phyloP scores from a whole-genome alignment of 192 early-diverging fungal species.

The Backusella mclennaniae region DNA sequence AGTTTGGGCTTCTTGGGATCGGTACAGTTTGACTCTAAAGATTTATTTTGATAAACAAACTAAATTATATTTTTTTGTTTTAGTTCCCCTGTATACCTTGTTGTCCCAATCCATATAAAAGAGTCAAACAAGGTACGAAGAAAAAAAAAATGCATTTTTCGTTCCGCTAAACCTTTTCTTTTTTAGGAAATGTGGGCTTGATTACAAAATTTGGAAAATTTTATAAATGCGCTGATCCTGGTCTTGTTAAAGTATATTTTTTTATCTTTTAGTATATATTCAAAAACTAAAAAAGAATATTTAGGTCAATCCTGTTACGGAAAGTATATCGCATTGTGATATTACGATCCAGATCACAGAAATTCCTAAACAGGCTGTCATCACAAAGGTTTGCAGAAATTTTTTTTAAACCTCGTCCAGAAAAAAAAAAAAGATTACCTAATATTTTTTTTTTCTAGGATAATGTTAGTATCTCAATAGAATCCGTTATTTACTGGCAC shows the following conservation, averaged over 20 bases:
- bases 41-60: background rate
- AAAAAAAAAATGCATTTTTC: background rate
- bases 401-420: background rate
- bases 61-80: background rate
- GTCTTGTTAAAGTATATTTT: slow-evolving; percentile 35
- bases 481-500: slow-evolving; percentile 88
- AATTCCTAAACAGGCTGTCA: slow-evolving; percentile 70
- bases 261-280: background rate
- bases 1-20: slow-evolving; percentile 42
- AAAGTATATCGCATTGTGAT: slow-evolving; percentile 44
- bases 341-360: slow-evolving; percentile 64
- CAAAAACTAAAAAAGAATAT: background rate
- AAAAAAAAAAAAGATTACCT: background rate
- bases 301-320: slow-evolving; percentile 46
- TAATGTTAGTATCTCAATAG: slow-evolving; percentile 84
- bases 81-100: slow-evolving; percentile 45
- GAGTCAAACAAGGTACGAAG: slow-evolving; percentile 24
- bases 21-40: slow-evolving; percentile 15
- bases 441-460: slow-evolving; percentile 39
- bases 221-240: slow-evolving; percentile 53
- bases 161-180: background rate
- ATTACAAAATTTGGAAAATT: slow-evolving; percentile 63
- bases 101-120: slow-evolving; percentile 63
- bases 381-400: slow-evolving; percentile 60
- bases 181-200: slow-evolving; percentile 63